Conservation (phyloP, 140 eudicot genomes). For the Anethum foeniculum region DNA sequence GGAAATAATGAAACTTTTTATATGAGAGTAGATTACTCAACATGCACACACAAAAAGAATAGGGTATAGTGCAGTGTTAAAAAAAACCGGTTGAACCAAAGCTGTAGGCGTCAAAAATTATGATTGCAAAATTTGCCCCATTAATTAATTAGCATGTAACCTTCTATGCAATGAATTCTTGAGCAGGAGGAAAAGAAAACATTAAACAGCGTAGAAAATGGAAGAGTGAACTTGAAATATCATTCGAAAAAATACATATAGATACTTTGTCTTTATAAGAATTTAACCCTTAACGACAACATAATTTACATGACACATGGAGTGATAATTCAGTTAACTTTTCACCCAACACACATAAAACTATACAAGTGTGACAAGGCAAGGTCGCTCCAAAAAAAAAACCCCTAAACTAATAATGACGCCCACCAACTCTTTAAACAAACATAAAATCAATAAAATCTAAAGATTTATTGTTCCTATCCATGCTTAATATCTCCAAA, state of each 20-base stretch:
- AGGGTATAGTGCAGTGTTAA: background rate
- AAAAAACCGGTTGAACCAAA: too few species aligned
- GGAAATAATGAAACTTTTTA: background rate
- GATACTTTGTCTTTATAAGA: too few species aligned
- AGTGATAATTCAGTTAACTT: too few species aligned
- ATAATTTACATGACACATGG: too few species aligned
- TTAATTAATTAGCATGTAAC: background rate
- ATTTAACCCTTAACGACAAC: too few species aligned
- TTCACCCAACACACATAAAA: background rate
- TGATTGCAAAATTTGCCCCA: too few species aligned
- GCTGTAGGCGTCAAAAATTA: too few species aligned
- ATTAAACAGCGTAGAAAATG: background rate
- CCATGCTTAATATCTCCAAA: background rate
- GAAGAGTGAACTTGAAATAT: background rate
- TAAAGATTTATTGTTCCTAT: background rate
- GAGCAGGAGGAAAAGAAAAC: background rate
- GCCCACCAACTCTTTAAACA: too few species aligned
- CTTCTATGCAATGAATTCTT: background rate
- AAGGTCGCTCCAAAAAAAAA: too few species aligned
- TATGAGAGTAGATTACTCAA: background rate
- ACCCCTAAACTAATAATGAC: too few species aligned
- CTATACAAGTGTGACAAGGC: background rate
- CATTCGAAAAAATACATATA: too few species aligned
- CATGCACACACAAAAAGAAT: background rate
- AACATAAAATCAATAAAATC: too few species aligned